phyloP scores from a whole-genome alignment of 2,329 filamentous ascomycete genomes.

The Fusarium begoniae region DNA sequence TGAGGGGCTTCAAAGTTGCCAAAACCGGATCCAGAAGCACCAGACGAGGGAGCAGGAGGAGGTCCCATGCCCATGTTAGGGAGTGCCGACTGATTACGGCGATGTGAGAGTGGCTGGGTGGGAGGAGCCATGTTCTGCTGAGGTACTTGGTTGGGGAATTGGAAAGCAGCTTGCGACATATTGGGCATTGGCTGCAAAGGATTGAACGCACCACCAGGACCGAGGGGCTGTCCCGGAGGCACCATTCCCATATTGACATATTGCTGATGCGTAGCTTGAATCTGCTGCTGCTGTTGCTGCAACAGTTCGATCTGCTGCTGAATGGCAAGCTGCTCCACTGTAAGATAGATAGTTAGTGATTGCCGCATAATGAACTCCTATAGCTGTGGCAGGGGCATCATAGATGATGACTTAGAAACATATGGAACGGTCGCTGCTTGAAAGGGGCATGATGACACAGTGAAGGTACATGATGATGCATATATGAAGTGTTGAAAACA shows the following conservation, averaged over 20 bases:
- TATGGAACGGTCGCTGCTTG: background rate
- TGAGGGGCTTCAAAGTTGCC: conserved; percentile 77
- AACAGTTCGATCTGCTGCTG: conserved; percentile 98
- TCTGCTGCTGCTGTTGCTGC: conserved; percentile 97
- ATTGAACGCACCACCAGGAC: conserved; percentile 76
- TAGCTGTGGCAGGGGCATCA: background rate
- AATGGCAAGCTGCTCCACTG: conserved; percentile 97
- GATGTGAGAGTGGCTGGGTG: conserved; percentile 84
- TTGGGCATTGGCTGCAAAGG: conserved; percentile 83
- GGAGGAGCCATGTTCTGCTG: conserved; percentile 81
- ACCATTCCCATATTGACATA: conserved; percentile 98
- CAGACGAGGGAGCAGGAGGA: conserved; percentile 90
- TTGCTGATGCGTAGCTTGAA: conserved; percentile 95
- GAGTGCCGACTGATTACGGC: conserved; percentile 96
- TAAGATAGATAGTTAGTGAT: conserved; percentile 35
- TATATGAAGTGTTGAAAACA: background rate
- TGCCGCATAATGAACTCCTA: background rate
- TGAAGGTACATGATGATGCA: background rate
- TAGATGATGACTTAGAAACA: background rate
- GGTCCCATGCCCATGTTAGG: conserved; percentile 91
- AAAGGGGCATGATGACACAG: background rate
- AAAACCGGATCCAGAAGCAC: conserved; percentile 81
- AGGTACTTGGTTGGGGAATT: conserved; percentile 83
- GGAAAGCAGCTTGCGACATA: conserved; percentile 84
- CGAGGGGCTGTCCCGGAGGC: conserved; percentile 79